These are phyloP conservation scores for Kodamaea laetipori DNA, from an alignment of 805 yeast genomes.

Conservation along the genomic window DNA sequence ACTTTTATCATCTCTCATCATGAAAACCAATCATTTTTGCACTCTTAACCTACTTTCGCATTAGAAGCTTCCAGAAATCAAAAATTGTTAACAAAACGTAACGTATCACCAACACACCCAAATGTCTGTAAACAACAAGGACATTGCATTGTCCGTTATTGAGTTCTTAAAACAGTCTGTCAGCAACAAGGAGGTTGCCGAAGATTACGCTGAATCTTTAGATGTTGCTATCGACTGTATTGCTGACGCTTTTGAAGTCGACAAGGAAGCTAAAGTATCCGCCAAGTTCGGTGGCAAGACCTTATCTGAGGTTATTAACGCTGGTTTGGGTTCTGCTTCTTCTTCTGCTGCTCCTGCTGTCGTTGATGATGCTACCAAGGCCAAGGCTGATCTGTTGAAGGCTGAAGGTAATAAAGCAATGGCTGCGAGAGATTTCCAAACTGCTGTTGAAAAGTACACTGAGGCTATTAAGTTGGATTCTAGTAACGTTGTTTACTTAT, in stretches of 20 bases:
- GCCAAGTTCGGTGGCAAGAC: slow-evolving; percentile 53
- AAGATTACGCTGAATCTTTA: slow-evolving; percentile 83
- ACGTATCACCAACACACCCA: not conserved
- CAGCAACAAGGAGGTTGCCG: slow-evolving; percentile 61
- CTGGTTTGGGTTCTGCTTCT: slow-evolving; percentile 13
- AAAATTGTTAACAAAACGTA: not conserved
- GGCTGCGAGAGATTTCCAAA: slow-evolving; percentile 70
- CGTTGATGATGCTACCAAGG: slow-evolving; percentile 56
- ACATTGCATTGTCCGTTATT: slow-evolving; percentile 72
- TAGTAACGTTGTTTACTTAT: slow-evolving; percentile 77
- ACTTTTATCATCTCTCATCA: too few relatives aligned
- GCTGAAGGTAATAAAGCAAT: slow-evolving; percentile 87
- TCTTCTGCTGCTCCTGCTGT: slow-evolving; percentile 32
- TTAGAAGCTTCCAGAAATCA: not conserved
- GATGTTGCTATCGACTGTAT: slow-evolving; percentile 94
- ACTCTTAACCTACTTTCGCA: too few relatives aligned
- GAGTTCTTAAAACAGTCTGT: slow-evolving; percentile 66
- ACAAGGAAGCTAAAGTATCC: slow-evolving; percentile 45
- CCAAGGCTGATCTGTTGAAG: slow-evolving; percentile 82
- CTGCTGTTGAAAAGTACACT: slow-evolving; percentile 77
- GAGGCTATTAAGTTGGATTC: slow-evolving; percentile 74
- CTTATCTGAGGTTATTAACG: slow-evolving; percentile 47
- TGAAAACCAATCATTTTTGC: too few relatives aligned
- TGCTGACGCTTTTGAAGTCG: slow-evolving; percentile 78
- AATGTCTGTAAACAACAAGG: slow-evolving; percentile 57